phyloP scores from a whole-genome alignment of 169 alveolate genomes.

The Hepatocystis sp. region DNA sequence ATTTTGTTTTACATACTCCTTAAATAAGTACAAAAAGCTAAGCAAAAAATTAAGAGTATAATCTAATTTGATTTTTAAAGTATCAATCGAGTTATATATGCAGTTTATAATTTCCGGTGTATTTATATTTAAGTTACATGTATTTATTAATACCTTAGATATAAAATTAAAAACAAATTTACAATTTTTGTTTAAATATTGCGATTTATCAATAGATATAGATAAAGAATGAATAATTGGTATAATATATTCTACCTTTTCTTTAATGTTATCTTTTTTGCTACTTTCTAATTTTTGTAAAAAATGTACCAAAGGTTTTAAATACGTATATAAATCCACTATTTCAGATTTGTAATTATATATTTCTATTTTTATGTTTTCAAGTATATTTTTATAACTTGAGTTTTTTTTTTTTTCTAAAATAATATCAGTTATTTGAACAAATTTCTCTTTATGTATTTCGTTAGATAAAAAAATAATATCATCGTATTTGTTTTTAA shows the following conservation, averaged over 20 bases:
- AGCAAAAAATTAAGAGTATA: slow-evolving; percentile 31
- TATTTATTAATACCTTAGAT: slow-evolving; percentile 50
- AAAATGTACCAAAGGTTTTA: slow-evolving; percentile 64
- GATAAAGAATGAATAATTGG: slow-evolving; percentile 67
- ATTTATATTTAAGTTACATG: slow-evolving; percentile 45
- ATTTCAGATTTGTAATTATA: slow-evolving; percentile 33
- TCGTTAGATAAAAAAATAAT: slow-evolving; percentile 43
- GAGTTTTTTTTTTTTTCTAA: slow-evolving; percentile 72
- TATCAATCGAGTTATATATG: slow-evolving; percentile 61
- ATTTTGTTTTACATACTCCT: slow-evolving; percentile 24
- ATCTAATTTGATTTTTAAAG: slow-evolving; percentile 40
- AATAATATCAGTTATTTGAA: slow-evolving; percentile 32
- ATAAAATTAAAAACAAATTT: slow-evolving; percentile 61
- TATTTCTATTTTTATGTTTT: slow-evolving; percentile 61
- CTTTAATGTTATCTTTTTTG: slow-evolving; percentile 27
- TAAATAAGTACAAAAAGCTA: slow-evolving; percentile 43
- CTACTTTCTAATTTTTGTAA: slow-evolving; percentile 56
- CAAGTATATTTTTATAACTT: slow-evolving; percentile 54
- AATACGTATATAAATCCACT: slow-evolving; percentile 43
- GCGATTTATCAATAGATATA: slow-evolving; percentile 36
- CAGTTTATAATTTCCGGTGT: slow-evolving; percentile 68
- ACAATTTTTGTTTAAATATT: slow-evolving; percentile 51
- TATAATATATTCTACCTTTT: slow-evolving; percentile 16
- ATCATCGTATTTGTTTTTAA: slow-evolving; percentile 39
- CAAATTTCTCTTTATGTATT: slow-evolving; percentile 49